Percentiles rank a stretch among this genome's conserved stretches.
Evolutionary conservation across 257 asterid genomes (phyloP).

Genomic region (Solanum dulcamara): DNA sequence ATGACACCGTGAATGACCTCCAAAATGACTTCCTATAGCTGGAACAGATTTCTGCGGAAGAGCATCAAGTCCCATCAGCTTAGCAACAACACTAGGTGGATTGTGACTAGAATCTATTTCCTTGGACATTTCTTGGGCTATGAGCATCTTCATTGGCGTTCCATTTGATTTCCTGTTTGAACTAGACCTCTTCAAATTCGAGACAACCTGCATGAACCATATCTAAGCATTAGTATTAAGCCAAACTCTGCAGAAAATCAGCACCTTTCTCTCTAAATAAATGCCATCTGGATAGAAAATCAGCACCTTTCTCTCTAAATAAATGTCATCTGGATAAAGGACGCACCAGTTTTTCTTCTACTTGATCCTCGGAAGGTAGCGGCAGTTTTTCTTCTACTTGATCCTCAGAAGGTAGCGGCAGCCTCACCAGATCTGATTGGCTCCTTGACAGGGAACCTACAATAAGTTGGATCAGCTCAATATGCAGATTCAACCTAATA

Average conservation of each 20-base stretch:
- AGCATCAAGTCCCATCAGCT: slow-evolving; percentile 29
- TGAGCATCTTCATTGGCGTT: slow-evolving; percentile 16
- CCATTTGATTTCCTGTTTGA: slow-evolving; percentile 11
- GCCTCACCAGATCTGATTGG: slow-evolving; percentile 56
- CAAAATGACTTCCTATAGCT: not conserved
- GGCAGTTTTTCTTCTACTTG: slow-evolving; percentile 53
- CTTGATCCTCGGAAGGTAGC: slow-evolving; percentile 30
- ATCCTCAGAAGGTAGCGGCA: slow-evolving; percentile 31
- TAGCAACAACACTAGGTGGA: slow-evolving; percentile 22
- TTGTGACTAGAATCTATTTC: slow-evolving; percentile 6
- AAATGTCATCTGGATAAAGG: slow-evolving; percentile 5
- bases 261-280: not conserved
- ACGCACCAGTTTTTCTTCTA: slow-evolving; percentile 62
- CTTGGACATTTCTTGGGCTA: slow-evolving; percentile 26
- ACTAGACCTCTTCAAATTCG: not conserved
- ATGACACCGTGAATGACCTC: slow-evolving; percentile 46
- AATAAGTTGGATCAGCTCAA: not conserved
- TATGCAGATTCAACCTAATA: not conserved
- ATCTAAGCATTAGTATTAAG: slow-evolving; percentile 5
- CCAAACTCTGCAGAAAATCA: slow-evolving; percentile 3
- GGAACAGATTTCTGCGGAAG: slow-evolving; percentile 11
- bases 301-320: not conserved
- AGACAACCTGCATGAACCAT: slow-evolving; percentile 41
- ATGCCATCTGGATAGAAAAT: slow-evolving; percentile 6
- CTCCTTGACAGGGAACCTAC: slow-evolving; percentile 74